Base-by-base conservation (phyloP, 1,284 basidiomycete species). In the Cystobasidiaceae sp. region DNA sequence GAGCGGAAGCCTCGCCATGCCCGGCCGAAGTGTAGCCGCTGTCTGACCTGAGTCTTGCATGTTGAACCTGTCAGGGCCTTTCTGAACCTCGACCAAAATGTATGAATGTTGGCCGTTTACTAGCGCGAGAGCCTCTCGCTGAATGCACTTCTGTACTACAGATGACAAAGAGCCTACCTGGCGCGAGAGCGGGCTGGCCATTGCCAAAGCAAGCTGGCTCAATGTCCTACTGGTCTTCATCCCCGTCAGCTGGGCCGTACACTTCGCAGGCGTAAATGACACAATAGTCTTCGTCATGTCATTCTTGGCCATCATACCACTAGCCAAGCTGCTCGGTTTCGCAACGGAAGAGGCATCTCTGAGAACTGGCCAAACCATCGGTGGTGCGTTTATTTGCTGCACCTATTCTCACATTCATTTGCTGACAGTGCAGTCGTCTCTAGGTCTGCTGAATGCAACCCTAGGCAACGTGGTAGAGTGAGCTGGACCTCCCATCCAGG, bases 311-410 rank as follows among this genome's bases (percentile, higher is more conserved):
- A 66, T 61, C 49, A 51, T 58, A 11, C 65, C 51, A 4, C 49
- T 50, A 8, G 90, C 90, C 9, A 77, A 90, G 81, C 78, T 93
- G 3, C 82, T 94, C 5, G 88, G 87, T 0, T 90, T 90, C 74
- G 89, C 88, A 0, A 94, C 91, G 0, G 91, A 93, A 71, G 88
- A 93, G 71, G 76, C 93, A 4, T 89, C 90, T 0, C 73, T 93
- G 68, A 85, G 79, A 3, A 74, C 80, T 15, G 79, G 90, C 2
- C 89, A 93, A 77, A 91, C 90, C 0, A 78, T 93, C 4, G 90
- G 88, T 4, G 51, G 71, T 71, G 32, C 28, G 68, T 41, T 4
- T 4, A 21, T 23, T 13, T 4, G 1, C 11, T 19, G 19, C 9
- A 17, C 54, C 11, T 34, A 30, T 25, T 17, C 21, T 4, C 28